Evolutionary conservation across 371 early-diverging fungal species (phyloP), one percentile per base, ranked within the genome.

Genomic region (Rhizopus sp.): DNA sequence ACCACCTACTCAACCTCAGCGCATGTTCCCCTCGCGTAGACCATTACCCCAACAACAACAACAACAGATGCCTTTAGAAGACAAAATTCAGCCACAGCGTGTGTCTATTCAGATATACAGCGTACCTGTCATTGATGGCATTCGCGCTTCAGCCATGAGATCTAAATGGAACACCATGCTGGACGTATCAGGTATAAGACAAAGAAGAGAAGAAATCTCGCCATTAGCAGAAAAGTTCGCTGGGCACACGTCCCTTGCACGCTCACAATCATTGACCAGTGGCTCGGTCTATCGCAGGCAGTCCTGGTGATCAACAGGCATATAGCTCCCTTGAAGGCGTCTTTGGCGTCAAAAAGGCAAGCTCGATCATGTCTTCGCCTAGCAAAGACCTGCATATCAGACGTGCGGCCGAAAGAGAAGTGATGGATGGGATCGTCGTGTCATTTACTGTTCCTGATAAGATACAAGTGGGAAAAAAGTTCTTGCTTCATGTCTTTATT

Each of bases 91-190:
- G 33, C 80, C 80, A 3, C 80, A 80, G 35, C 77, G 84, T 9
- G 87, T 87, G 0, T 82, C 84, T 3, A 87, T 87, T 52, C 73
- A 83, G 35, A 80, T 83, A 1, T 72, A 70, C 16, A 84, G 84
- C 2, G 63, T 77, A 0, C 85, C 87, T n/a, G 62, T 82, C 10
- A 65, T 85, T 16, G 69, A 83, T 38, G 82, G 84, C 1, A 67
- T 80, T 38, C 66, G 69, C 0, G 80, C 78, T 5, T 73, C 76
- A 37, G 60, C 72, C 16, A 80, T 89, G 62, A 74, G 80, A 40
- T 87, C 87, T 0, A 81, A 83, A 56, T 87, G 88, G 88, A 83
- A 86, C 51, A 84, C 84, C n/a, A 77, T 78, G 73, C 49, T 89
- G 58, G 87, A 86, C 60, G 82, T 85, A 0, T 68, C 75, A 3